Evolutionary conservation across 2,329 filamentous ascomycete genomes (phyloP).

Genomic region (Ophiostoma piceae): DNA sequence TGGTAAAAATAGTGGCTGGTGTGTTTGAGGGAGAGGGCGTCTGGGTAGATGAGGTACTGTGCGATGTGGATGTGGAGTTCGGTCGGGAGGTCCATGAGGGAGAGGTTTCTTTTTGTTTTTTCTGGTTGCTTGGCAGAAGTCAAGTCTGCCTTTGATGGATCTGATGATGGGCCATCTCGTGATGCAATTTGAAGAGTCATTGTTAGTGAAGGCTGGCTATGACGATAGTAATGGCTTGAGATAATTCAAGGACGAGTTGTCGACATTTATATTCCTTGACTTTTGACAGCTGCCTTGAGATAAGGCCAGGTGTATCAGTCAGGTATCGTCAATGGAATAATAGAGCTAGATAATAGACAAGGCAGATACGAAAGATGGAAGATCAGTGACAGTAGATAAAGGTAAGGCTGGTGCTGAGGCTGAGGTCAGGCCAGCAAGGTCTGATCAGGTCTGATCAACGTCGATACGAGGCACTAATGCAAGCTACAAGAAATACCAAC

Average conservation of each 20-base stretch:
- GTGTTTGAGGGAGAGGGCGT: conserved; percentile 66
- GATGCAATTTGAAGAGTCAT: no score
- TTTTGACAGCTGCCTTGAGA: neutral
- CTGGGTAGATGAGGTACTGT: conserved; percentile 59
- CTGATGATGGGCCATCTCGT: neutral
- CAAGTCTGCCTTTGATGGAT: no score
- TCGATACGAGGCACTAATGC: conserved; percentile 2
- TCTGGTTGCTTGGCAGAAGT: neutral
- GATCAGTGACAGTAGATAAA: neutral
- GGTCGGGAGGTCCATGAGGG: conserved; percentile 48
- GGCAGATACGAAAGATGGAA: neutral
- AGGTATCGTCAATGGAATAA: no score
- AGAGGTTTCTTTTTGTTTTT: neutral
- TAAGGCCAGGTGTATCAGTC: neutral
- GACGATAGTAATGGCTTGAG: no score
- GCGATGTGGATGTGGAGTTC: conserved; percentile 64
- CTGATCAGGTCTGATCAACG: neutral
- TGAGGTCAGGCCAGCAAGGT: neutral
- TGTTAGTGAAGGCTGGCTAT: no score
- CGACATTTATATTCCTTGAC: neutral
- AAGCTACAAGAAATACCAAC: neutral
- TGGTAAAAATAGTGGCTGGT: conserved; percentile 58
- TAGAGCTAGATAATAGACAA: neutral
- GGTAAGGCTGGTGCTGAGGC: neutral
- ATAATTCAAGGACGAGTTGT: neutral